Evolutionary conservation across 176 grass and related monocot genomes (phyloP).

Genomic region (Thinopyrum elongatum): DNA sequence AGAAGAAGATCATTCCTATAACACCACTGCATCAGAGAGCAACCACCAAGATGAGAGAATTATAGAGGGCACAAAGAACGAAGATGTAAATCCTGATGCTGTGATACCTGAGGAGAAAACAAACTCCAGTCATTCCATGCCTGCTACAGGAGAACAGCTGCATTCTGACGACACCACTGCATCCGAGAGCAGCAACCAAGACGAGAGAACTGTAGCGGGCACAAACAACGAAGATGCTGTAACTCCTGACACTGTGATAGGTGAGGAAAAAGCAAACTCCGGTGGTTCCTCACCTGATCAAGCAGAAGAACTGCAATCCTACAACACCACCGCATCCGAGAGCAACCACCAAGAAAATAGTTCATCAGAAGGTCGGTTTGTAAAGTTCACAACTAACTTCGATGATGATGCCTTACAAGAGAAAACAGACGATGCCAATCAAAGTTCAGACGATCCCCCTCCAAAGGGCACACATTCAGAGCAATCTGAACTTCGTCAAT

Average conservation of each 20-base stretch:
- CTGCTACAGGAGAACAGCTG: slow-evolving; percentile 31
- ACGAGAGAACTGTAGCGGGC: slow-evolving; percentile 21
- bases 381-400: slow-evolving; percentile 66
- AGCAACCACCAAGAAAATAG: slow-evolving; percentile 38
- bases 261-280: slow-evolving; percentile 9
- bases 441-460: background rate
- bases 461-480: slow-evolving; percentile 41
- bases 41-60: slow-evolving; percentile 31
- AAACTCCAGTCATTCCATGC: slow-evolving; percentile 22
- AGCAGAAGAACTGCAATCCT: slow-evolving; percentile 36
- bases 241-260: slow-evolving; percentile 22
- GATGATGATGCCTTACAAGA: slow-evolving; percentile 49
- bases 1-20: slow-evolving; percentile 34
- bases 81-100: slow-evolving; percentile 16
- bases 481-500: slow-evolving; percentile 40
- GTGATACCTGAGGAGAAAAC: slow-evolving; percentile 4
- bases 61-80: slow-evolving; percentile 18
- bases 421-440: slow-evolving; percentile 33
- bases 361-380: slow-evolving; percentile 53
- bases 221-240: slow-evolving; percentile 24
- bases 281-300: slow-evolving; percentile 11
- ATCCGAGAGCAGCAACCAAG: slow-evolving; percentile 22
- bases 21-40: slow-evolving; percentile 36
- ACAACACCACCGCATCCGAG: slow-evolving; percentile 25
- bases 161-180: slow-evolving; percentile 8